Evolutionary conservation across 495 filamentous ascomycete species (phyloP), one percentile per base, ranked within the genome.

Genomic region (Annulohypoxylon nitens): DNA sequence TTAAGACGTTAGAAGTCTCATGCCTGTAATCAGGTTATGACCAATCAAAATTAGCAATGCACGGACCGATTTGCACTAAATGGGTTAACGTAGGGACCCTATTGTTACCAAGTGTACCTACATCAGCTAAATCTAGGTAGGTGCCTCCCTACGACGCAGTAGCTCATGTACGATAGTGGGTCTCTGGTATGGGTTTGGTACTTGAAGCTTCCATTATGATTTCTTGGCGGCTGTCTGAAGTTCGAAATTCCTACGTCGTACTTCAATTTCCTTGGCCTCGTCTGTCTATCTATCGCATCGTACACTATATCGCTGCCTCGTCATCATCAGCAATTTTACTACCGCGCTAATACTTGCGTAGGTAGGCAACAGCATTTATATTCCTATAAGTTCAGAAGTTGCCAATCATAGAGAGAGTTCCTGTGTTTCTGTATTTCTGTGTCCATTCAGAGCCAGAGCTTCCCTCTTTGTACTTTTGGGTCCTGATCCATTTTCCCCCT

Each of bases 141-240:
- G 47, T 25, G 20, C 47, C 47, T 50, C 47, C 30, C 30, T 30
- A 30, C 30, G 16, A n/a, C 14, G 43, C 20, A 23, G 43, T 26
- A 51, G 48, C 48, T 26, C 12, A 47, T 54, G 50, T 54, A 54
- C 50, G n/a, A 54, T 33, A 33, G 23, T 14, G 50, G 23, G 26
- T 14, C 26, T 26, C 2, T 25, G 51, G 64, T 64, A 68, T 43
- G 10, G 14, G 55, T 2, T 20, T 16, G 51, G 41, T 39, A 25
- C 41, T 45, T 26, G 60, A 25, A 57, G 48, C 66, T 57, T 45
- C 36, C 12, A 55, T 48, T 61, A 18, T 30, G 25, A 26, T 53
- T 63, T 64, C 65, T 74, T 74, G 70, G 70, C 70, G 43, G 23
- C 37, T 68, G 65, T 73, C 64, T 68, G 64, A 69, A 73, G 64